phyloP scores from a whole-genome alignment of 2,329 filamentous ascomycete species.

The Colletotrichum neosansevieriae region DNA sequence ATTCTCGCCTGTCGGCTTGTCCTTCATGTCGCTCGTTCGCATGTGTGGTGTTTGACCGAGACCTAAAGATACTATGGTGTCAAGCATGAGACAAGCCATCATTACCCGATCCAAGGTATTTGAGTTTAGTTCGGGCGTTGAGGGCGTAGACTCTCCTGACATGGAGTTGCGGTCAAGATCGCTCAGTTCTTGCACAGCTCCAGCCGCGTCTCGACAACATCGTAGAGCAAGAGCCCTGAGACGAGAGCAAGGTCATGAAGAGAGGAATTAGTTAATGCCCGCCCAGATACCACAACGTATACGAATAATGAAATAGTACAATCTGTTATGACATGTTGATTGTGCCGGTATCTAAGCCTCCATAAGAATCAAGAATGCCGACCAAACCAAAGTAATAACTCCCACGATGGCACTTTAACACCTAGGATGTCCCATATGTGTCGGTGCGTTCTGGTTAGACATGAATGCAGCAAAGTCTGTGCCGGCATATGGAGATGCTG shows the following conservation, averaged over 20 bases:
- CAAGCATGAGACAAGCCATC: slow-evolving; percentile 72
- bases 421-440: background rate
- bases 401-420: slow-evolving; percentile 1
- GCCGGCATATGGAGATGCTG: slow-evolving; percentile 30
- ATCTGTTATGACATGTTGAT: background rate
- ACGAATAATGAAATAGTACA: slow-evolving; percentile 34
- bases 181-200: slow-evolving; percentile 54
- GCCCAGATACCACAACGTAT: slow-evolving; percentile 29
- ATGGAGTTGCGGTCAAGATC: slow-evolving; percentile 48
- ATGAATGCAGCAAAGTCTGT: slow-evolving; percentile 38
- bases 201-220: slow-evolving; percentile 55
- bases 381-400: too few relatives aligned
- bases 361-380: too few relatives aligned
- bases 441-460: slow-evolving; percentile 5
- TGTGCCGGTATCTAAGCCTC: too few relatives aligned
- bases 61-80: slow-evolving; percentile 67
- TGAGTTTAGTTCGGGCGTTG: slow-evolving; percentile 17
- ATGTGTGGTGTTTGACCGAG: slow-evolving; percentile 65
- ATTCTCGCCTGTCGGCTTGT: slow-evolving; percentile 69
- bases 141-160: slow-evolving; percentile 4
- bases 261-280: slow-evolving; percentile 1
- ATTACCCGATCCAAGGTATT: slow-evolving; percentile 43
- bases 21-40: slow-evolving; percentile 58
- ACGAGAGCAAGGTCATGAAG: slow-evolving; percentile 13
- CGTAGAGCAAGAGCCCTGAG: slow-evolving; percentile 54